Base-by-base conservation (phyloP, 2,329 filamentous ascomycete genomes). In the Pyricularia pennisetigena region DNA sequence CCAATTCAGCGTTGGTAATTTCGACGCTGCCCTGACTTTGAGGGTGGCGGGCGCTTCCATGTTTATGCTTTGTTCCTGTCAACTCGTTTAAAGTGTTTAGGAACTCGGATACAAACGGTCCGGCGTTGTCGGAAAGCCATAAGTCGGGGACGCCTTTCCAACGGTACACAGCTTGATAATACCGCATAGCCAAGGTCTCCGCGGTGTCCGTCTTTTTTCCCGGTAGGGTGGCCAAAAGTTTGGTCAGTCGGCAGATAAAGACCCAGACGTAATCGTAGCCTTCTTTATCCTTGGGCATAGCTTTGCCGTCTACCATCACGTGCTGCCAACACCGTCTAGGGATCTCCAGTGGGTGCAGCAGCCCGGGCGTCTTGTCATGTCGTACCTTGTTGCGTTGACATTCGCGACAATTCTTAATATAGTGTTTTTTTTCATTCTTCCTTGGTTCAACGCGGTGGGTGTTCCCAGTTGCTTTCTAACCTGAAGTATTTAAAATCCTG, bases 241-340 rank as follows among this genome's bases (percentile, higher is more conserved):
- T 24, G 59, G 23, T 62, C 23, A 62, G 26, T 29, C 26, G 23
- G 59, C 59, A 62, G 26, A 62, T 29, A 62, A 62, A 62, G 23
- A 62, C 59, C 59, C 59, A 62, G 59, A 29, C 59, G 59, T 62
- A 62, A 29, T 62, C 59, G 59, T 62, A 62, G 23, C 59, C 59
- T 24, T 62, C 23, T 24, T 62, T 29, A 62, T 62, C 59, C 59
- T 62, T 62, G 59, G 59, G 59, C 59, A 62, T 29, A 30, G 26
- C 63, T 29, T 65, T 65, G 63, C 63, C 63, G 63, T 65, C 63
- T 28, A 65, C 63, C 63, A 65, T 30, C 63, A 65, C 63, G 20
- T 65, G 63, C n/a, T 65, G 20, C 63, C 63, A 65, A 28, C 26
- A 26, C 20, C 20, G 24, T 23, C 30, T 65, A 29, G 63, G 63